These are phyloP conservation scores for Geotrichum candidum DNA, from an alignment of 1,139 yeast genomes.

Conservation along the genomic window DNA sequence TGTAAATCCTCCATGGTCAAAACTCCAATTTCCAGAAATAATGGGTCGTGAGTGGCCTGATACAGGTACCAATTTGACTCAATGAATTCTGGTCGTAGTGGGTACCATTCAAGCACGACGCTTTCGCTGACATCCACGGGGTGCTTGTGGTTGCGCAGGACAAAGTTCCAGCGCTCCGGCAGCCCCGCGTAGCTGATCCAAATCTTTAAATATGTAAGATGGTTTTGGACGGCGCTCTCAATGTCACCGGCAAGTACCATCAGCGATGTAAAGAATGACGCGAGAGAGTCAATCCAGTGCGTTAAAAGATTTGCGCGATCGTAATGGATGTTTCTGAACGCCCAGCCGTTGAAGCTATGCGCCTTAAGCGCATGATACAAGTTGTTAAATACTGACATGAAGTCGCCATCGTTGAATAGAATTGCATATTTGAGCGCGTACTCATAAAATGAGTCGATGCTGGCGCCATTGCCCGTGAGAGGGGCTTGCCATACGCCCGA, in stretches of 20 bases:
- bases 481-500: constrained; percentile 53
- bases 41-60: constrained; percentile 80
- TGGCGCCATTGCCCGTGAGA: constrained; percentile 81
- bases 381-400: constrained; percentile 57
- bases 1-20: constrained; percentile 52
- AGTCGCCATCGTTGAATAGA: constrained; percentile 59
- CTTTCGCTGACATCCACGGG: constrained; percentile 18
- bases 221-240: constrained; percentile 56
- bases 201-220: constrained; percentile 61
- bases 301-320: constrained; percentile 48
- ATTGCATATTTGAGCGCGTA: constrained; percentile 75
- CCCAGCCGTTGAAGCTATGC: constrained; percentile 48
- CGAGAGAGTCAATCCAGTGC: constrained; percentile 76
- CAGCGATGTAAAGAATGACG: constrained; percentile 86
- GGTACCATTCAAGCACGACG: constrained; percentile 73
- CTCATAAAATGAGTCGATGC: constrained; percentile 89
- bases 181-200: constrained; percentile 78
- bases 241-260: constrained; percentile 76
- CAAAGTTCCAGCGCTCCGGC: constrained; percentile 80
- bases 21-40: constrained; percentile 71
- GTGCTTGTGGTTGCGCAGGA: constrained; percentile 4
- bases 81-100: constrained; percentile 82
- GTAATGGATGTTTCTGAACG: constrained; percentile 55
- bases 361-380: constrained; percentile 50
- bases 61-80: constrained; percentile 83